A percentile compares a stretch with the other conserved stretches of the same genome.
These are phyloP conservation scores for Diplodia sapinea DNA, from an alignment of 2,329 filamentous ascomycete genomes.

Conservation along the genomic window DNA sequence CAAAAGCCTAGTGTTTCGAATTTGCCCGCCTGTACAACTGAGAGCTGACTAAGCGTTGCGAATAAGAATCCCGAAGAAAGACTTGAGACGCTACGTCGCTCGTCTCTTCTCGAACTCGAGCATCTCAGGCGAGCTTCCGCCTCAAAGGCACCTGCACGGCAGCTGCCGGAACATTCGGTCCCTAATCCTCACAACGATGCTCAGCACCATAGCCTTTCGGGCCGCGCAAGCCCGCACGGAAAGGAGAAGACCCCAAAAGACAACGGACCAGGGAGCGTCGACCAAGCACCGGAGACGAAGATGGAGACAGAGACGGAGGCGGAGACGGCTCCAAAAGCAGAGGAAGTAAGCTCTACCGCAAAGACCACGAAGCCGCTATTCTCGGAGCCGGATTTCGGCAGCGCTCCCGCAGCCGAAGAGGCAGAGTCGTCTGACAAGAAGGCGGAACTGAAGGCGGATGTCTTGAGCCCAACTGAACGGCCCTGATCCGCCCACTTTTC, in stretches of 20 bases:
- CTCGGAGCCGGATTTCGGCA: slow-evolving; percentile 38
- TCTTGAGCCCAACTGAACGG: slow-evolving; percentile 36
- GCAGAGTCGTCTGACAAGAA: slow-evolving; percentile 13
- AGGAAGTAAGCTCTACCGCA: slow-evolving; percentile 11
- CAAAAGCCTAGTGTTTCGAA: slow-evolving; percentile 12
- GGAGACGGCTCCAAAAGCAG: slow-evolving; percentile 7
- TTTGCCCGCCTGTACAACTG: slow-evolving; percentile 18
- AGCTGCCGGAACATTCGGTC: slow-evolving; percentile 45
- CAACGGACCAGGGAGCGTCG: not conserved
- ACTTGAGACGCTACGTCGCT: slow-evolving; percentile 55
- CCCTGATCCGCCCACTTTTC: not conserved
- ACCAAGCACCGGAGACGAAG: not conserved
- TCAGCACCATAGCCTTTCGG: slow-evolving; percentile 32
- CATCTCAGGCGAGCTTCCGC: slow-evolving; percentile 46
- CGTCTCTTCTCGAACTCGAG: slow-evolving; percentile 52
- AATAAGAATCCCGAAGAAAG: slow-evolving; percentile 53
- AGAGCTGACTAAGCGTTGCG: slow-evolving; percentile 40
- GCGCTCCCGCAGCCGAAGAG: not conserved
- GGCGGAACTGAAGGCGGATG: slow-evolving; percentile 30
- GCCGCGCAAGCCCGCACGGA: slow-evolving; percentile 18
- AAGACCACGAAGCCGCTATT: slow-evolving; percentile 36
- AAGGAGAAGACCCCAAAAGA: slow-evolving; percentile 2
- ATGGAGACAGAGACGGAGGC: not conserved
- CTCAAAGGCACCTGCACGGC: slow-evolving; percentile 40
- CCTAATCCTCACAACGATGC: slow-evolving; percentile 29